Conservation (phyloP, 106 monocot species). For the Alisma plantagoaquatica region DNA sequence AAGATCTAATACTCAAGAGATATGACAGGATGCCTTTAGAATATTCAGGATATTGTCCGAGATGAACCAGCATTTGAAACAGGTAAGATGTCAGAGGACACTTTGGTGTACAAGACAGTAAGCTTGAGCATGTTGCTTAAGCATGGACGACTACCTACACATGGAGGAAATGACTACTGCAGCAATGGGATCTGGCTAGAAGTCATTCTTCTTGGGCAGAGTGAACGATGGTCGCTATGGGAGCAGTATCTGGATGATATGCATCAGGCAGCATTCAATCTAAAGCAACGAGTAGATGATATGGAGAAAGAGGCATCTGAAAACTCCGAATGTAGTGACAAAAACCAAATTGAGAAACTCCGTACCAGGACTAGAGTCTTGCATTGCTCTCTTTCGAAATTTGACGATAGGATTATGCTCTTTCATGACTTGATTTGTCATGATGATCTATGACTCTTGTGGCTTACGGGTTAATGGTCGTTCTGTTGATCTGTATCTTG, state of each 20-base stretch:
- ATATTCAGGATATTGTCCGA: conserved; percentile 61
- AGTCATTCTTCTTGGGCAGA: conserved; percentile 45
- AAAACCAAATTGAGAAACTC: too few relatives aligned
- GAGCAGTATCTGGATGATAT: conserved; percentile 57
- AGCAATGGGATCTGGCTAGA: too few relatives aligned
- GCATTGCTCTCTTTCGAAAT: conserved; percentile 49
- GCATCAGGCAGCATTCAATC: conserved; percentile 73
- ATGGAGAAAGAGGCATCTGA: conserved; percentile 46
- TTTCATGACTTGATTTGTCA: conserved; percentile 43
- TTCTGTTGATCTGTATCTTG: too few relatives aligned
- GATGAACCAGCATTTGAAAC: conserved; percentile 25
- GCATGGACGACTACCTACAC: conserved; percentile 57
- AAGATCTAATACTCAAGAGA: conserved; percentile 47
- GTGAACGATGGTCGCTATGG: conserved; percentile 36
- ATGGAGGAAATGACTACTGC: conserved; percentile 87
- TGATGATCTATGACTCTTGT: too few relatives aligned
- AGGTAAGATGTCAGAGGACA: conserved; percentile 46
- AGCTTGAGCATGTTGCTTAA: conserved; percentile 45
- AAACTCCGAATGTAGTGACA: too few relatives aligned
- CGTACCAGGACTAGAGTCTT: too few relatives aligned
- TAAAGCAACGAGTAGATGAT: conserved; percentile 51
- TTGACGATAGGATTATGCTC: conserved; percentile 67
- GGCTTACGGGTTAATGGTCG: too few relatives aligned
- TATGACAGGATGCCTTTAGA: conserved; percentile 68
- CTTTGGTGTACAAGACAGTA: conserved; percentile 53